These are phyloP conservation scores for Cadophora sp. DNA, from an alignment of 2,329 filamentous ascomycete species.

Conservation along the genomic window DNA sequence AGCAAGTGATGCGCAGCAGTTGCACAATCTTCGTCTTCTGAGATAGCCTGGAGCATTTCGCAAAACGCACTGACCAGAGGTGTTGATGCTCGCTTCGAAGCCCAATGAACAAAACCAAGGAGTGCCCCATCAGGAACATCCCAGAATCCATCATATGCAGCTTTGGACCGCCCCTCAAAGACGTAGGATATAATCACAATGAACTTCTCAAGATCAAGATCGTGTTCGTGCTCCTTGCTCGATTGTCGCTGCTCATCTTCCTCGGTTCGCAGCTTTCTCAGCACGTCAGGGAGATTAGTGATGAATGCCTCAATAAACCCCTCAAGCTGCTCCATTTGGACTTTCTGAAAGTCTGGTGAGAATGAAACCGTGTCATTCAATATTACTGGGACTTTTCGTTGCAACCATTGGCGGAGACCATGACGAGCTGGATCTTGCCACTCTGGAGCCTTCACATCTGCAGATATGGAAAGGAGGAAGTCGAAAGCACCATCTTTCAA, in stretches of 20 bases:
- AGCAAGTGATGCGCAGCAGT: conserved; percentile 87
- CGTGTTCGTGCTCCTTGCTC: conserved; percentile 69
- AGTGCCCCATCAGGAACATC: conserved; percentile 89
- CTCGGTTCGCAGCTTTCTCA: conserved; percentile 83
- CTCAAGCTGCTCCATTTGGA: conserved; percentile 83
- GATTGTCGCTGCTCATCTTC: conserved; percentile 86
- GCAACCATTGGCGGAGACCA: conserved; percentile 81
- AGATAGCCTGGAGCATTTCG: conserved; percentile 91
- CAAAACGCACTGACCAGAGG: conserved; percentile 97
- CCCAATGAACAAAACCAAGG: conserved; percentile 95
- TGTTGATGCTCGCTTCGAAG: conserved; percentile 92
- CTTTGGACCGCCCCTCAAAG: conserved; percentile 84
- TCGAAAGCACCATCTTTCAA: conserved; percentile 91
- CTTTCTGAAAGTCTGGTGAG: conserved; percentile 72
- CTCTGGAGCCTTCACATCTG: conserved; percentile 79
- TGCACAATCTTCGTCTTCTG: conserved; percentile 82
- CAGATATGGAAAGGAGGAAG: conserved; percentile 84
- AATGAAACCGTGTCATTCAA: conserved; percentile 72
- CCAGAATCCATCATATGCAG: conserved; percentile 85
- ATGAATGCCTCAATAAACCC: conserved; percentile 91
- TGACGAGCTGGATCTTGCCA: conserved; percentile 89
- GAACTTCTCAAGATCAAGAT: conserved; percentile 84
- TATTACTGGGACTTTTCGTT: conserved; percentile 78
- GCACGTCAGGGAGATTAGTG: conserved; percentile 90
- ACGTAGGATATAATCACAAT: conserved; percentile 90